Evolutionary conservation across 208 protist species (phyloP), one percentile per base, ranked within the genome.

Genomic region (Trypanosoma melophagium): DNA sequence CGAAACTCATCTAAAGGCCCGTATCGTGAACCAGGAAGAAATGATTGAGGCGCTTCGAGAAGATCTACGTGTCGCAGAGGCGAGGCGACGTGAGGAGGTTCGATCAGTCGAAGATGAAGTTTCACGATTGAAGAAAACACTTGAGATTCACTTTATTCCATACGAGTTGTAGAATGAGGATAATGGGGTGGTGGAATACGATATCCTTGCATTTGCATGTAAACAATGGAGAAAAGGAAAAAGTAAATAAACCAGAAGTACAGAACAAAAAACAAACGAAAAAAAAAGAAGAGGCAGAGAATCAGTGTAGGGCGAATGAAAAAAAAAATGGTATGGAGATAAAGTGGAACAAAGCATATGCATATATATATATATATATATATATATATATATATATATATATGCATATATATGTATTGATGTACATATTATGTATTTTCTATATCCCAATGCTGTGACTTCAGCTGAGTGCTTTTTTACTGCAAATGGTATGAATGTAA

Each of bases 101-200:
- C 74, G 74, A 0, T 63, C 49, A 2, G 69, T 87, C 0, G 76
- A 87, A 42, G 76, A 87, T 24, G 83, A 92, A 52, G 68, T 92
- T 17, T 62, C 60, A 13, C 72, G 84, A 4, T 72, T 95, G 31
- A 82, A 79, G 57, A 86, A 88, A 51, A 90, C 85, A 8, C 77
- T 95, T 7, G 90, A 95, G 19, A 72, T 91, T 53, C 83, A 93
- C 65, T 81, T 76, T 65, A 80, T 93, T 35, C 59, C 87, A 38
- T 77, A 76, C 44, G 41, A 70, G 45, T 73, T 80, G 60, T 85
- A 85, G 54, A 19, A 62, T 28, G 14, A 22, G 5, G 42, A 35
- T 10, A 57, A n/a, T 1, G 5, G 5, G 57, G 44, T 14, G 57
- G 10, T 44, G 49, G 28, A 49, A 54, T 14, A n/a, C 21, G 14